Evolutionary conservation across 2,329 filamentous ascomycete genomes (phyloP).

Genomic region (Diaporthe amygdali): DNA sequence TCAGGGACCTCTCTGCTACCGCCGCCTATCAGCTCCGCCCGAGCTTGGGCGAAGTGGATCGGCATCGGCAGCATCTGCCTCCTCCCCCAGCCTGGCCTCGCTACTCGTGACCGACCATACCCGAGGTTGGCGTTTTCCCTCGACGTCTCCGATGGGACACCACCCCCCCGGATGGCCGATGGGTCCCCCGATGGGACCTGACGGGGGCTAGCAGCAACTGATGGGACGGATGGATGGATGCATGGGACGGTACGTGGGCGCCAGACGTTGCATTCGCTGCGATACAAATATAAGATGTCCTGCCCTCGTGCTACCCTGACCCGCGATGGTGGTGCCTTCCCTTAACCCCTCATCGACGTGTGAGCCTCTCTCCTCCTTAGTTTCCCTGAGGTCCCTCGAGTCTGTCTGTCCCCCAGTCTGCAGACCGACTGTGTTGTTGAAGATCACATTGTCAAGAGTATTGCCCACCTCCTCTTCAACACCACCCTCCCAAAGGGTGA

Average conservation of each 20-base stretch:
- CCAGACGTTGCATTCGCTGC: constrained; percentile 1
- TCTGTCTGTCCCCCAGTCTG: not conserved
- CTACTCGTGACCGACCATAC: constrained; percentile 5
- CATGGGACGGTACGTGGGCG: not conserved
- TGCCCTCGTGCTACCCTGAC: not conserved
- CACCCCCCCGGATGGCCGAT: not conserved
- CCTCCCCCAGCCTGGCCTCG: not conserved
- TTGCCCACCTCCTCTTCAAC: not conserved
- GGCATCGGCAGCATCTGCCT: not conserved
- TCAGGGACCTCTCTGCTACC: constrained; percentile 11
- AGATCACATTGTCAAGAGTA: not conserved
- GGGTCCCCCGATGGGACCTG: not conserved
- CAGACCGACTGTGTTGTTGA: not conserved
- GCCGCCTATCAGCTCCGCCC: constrained; percentile 3
- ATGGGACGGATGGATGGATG: not conserved
- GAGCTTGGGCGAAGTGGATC: not conserved
- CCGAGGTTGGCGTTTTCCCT: not conserved
- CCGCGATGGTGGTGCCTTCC: not conserved
- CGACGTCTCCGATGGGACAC: not conserved
- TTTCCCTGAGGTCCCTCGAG: not conserved
- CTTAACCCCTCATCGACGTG: constrained; percentile 2
- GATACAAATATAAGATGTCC: not conserved
- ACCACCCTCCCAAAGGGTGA: not conserved
- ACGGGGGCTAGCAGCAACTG: not conserved
- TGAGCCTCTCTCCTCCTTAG: not conserved